Evolutionary conservation across 2,329 filamentous ascomycete genomes (phyloP).

Genomic region (Clonostachys sp.): DNA sequence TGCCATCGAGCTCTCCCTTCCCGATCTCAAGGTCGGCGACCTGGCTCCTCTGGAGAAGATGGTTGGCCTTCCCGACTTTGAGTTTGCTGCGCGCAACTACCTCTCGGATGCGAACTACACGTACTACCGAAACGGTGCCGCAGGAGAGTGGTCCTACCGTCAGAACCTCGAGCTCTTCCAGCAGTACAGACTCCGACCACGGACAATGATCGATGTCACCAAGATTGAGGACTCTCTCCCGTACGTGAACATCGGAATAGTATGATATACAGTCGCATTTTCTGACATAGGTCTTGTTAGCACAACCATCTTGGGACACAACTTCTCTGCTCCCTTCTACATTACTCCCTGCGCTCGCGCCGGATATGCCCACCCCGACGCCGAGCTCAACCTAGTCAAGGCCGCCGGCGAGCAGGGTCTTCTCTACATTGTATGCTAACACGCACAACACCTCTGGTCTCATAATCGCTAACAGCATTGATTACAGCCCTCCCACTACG

Average conservation of each 20-base stretch:
- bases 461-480: neutral
- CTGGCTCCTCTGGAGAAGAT: slow-evolving; percentile 39
- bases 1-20: slow-evolving; percentile 31
- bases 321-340: slow-evolving; percentile 51
- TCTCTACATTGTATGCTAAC: slow-evolving; percentile 37
- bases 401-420: slow-evolving; percentile 41
- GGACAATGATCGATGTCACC: slow-evolving; percentile 44
- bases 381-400: slow-evolving; percentile 43
- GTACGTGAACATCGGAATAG: neutral
- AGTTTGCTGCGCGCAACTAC: slow-evolving; percentile 43
- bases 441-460: neutral
- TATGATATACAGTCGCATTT: no score
- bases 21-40: slow-evolving; percentile 20
- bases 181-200: slow-evolving; percentile 41
- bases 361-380: slow-evolving; percentile 36
- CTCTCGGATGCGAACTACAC: slow-evolving; percentile 43
- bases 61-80: slow-evolving; percentile 47
- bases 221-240: slow-evolving; percentile 29
- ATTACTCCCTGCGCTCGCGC: slow-evolving; percentile 44
- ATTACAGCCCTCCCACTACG: slow-evolving; percentile 23
- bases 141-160: slow-evolving; percentile 50
- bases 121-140: slow-evolving; percentile 53
- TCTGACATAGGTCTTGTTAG: no score
- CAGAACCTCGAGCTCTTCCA: slow-evolving; percentile 52
- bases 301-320: slow-evolving; percentile 46